Base-by-base conservation (phyloP, 129 eudicot species). In the Saussurea involucrata region DNA sequence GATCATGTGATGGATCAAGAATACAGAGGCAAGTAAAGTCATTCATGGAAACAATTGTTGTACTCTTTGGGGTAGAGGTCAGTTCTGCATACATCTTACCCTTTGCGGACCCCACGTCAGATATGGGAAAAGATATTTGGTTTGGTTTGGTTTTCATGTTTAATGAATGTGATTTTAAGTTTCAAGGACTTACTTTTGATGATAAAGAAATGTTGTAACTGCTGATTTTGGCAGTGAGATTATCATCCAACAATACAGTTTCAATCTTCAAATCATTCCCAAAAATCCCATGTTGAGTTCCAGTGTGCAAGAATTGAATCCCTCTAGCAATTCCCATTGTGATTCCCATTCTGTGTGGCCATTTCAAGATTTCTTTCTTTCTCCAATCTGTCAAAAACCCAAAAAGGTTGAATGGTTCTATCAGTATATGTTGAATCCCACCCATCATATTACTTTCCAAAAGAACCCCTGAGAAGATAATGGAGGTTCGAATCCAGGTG, bases 311-410 rank as follows among this genome's bases (percentile, higher is more conserved):
- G 90, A 83, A 95, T 8, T 95, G 97, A 55, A 92, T 83, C 46
- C 97, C 98, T 76, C 89, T 87, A 0, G 98, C 97, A 69, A 95
- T 82, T 34, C 97, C 97, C 87, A 91, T 87, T 1, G 92, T 75
- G 69, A 95, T 89, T 20, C 80, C 89, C 96, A 92, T 89, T 85
- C 98, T 89, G 74, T 95, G 97, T 36, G 97, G 97, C 98, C 98
- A 95, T 83, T 91, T 87, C 77, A 95, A 82, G 33, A 80, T 68
- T 18, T 91, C 97, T 71, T 85, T 88, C 82, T 85, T 91, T 67
- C 85, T 91, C 97, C 90, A 86, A 80, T 95, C 98, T 94, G 76
- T 66, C 36, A 53, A 65, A 37, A 31, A 10, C 24, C 33, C 12
- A 29, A 66, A 40, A 13, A 21, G n/a, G 11, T 3, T 9, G 15